These are phyloP conservation scores for Ascoidea tarda DNA, from an alignment of 805 yeast species.

Conservation along the genomic window DNA sequence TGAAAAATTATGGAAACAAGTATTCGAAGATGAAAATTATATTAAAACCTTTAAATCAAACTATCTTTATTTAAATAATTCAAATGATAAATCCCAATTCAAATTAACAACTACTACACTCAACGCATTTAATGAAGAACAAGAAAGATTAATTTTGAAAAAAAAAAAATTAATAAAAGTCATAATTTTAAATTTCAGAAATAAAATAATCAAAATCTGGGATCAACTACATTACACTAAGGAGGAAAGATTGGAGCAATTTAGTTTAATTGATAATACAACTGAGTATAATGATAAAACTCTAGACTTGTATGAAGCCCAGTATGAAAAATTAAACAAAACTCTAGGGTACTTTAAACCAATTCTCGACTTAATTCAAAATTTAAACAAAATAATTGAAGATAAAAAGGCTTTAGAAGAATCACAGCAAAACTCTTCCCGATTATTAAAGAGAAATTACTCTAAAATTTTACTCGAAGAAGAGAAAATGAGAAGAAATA, in stretches of 20 bases:
- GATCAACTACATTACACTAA: conserved; percentile 40
- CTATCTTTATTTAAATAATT: background rate
- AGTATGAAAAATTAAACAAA: conserved; percentile 34
- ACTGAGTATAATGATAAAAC: conserved; percentile 43
- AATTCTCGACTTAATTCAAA: conserved; percentile 39
- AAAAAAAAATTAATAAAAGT: conserved; percentile 53
- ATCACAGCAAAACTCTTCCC: conserved; percentile 66
- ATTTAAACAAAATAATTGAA: conserved; percentile 36
- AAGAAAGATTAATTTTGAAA: conserved; percentile 40
- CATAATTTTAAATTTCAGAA: conserved; percentile 49
- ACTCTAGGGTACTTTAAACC: conserved; percentile 38
- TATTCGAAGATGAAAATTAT: conserved; percentile 31
- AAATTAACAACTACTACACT: conserved; percentile 33
- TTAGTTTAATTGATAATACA: conserved; percentile 27
- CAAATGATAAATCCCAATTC: conserved; percentile 18
- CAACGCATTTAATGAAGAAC: conserved; percentile 37
- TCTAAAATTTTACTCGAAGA: conserved; percentile 71
- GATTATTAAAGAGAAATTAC: conserved; percentile 61
- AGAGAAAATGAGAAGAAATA: conserved; percentile 57
- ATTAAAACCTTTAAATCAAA: conserved; percentile 24
- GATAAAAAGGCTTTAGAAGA: conserved; percentile 54
- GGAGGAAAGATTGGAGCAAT: conserved; percentile 24
- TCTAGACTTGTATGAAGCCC: conserved; percentile 49
- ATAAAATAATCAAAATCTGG: conserved; percentile 50
- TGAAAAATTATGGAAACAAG: conserved; percentile 37